Conservation (phyloP, 495 filamentous ascomycete genomes). For the Chlorociboria aeruginascens region DNA sequence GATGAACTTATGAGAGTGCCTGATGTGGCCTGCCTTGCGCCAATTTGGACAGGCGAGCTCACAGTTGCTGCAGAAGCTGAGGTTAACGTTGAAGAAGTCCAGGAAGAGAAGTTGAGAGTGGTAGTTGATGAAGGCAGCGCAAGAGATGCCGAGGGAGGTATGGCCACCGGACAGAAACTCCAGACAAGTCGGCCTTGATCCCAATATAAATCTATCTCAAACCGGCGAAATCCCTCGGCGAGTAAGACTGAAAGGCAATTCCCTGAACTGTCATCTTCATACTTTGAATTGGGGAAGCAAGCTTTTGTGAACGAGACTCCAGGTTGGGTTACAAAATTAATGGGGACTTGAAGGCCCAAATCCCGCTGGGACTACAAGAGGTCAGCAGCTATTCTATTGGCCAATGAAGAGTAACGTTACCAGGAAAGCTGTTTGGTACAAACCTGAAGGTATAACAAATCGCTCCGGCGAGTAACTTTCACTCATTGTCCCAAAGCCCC, state of each 20-base stretch:
- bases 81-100: not conserved
- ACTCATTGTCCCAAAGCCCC: constrained; percentile 13
- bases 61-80: not conserved
- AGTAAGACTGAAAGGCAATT: constrained; percentile 52
- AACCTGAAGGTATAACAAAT: constrained; percentile 2
- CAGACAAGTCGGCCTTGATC: constrained; percentile 37
- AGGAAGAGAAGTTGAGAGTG: constrained; percentile 18
- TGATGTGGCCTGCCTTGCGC: not conserved
- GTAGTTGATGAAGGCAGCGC: constrained; percentile 15
- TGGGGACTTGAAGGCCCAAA: constrained; percentile 43
- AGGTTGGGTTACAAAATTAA: constrained; percentile 48
- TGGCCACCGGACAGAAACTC: constrained; percentile 46
- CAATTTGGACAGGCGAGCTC: not conserved
- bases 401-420: constrained; percentile 1
- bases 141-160: constrained; percentile 3
- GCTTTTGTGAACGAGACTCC: constrained; percentile 41
- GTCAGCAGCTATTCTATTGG: not conserved
- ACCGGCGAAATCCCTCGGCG: constrained; percentile 42
- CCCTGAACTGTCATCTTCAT: constrained; percentile 31
- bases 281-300: constrained; percentile 43
- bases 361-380: constrained; percentile 45
- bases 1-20: not conserved
- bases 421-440: constrained; percentile 10
- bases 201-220: constrained; percentile 56
- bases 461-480: constrained; percentile 13